Percentiles rank a stretch among this genome's conserved stretches.
Evolutionary conservation across 805 yeast genomes (phyloP).

Genomic region (Lipomyces mesembrius): DNA sequence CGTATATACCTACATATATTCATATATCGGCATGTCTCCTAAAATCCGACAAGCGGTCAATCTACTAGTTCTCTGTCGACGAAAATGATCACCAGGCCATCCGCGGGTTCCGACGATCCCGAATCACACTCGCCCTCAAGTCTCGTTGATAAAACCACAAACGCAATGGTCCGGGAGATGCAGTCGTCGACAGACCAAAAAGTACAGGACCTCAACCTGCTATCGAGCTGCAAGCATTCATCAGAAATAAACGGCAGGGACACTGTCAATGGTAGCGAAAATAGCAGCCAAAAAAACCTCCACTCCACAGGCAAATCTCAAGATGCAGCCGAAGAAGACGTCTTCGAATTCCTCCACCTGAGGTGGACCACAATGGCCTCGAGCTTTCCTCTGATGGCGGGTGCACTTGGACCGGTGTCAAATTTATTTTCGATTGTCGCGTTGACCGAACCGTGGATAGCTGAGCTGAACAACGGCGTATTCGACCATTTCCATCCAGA

Average conservation of each 20-base stretch:
- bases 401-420: conserved; percentile 79
- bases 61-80: background rate
- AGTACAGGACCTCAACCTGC: background rate
- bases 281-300: no score
- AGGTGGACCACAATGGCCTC: conserved; percentile 69
- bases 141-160: background rate
- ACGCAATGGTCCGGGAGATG: background rate
- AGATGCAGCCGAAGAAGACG: background rate
- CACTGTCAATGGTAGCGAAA: background rate
- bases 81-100: background rate
- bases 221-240: background rate
- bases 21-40: background rate
- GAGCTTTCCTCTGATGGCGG: conserved; percentile 74
- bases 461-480: conserved; percentile 4
- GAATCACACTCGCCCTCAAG: background rate
- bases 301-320: no score
- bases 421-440: conserved; percentile 76
- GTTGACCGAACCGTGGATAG: conserved; percentile 70
- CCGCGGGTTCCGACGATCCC: background rate
- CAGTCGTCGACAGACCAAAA: background rate
- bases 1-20: no score
- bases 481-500: conserved; percentile 40
- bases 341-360: conserved; percentile 11
- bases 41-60: background rate
- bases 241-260: background rate